phyloP scores from a whole-genome alignment of 1,139 yeast genomes.

The Debaryomyces subglobosus region DNA sequence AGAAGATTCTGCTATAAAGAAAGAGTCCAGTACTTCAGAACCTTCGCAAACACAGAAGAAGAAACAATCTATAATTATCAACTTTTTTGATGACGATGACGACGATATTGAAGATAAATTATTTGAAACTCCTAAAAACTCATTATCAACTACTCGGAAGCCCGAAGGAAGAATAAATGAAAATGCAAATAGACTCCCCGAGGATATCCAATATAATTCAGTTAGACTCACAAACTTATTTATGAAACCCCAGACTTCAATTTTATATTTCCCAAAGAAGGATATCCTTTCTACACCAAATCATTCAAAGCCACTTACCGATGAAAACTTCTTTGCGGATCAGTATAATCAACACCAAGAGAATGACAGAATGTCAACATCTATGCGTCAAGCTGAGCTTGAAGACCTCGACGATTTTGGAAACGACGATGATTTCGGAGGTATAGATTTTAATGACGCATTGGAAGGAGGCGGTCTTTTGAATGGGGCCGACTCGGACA shows the following conservation, averaged over 20 bases:
- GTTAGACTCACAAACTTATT: slow-evolving; percentile 68
- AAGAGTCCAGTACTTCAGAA: slow-evolving; percentile 12
- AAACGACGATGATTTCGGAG: slow-evolving; percentile 44
- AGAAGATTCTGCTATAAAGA: slow-evolving; percentile 17
- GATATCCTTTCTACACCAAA: slow-evolving; percentile 6
- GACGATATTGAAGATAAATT: slow-evolving; percentile 48
- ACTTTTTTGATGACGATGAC: slow-evolving; percentile 50
- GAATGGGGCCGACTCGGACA: slow-evolving; percentile 26
- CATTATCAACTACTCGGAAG: slow-evolving; percentile 30
- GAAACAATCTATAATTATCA: slow-evolving; percentile 42
- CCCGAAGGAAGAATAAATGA: slow-evolving; percentile 33
- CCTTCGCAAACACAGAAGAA: slow-evolving; percentile 22
- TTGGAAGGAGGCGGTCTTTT: slow-evolving; percentile 30
- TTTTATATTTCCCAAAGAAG: slow-evolving; percentile 32
- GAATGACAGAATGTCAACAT: slow-evolving; percentile 39
- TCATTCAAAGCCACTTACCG: slow-evolving; percentile 41
- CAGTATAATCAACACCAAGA: slow-evolving; percentile 51
- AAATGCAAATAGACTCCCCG: slow-evolving; percentile 60
- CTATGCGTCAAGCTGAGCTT: slow-evolving; percentile 49
- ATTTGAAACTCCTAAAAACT: slow-evolving; percentile 51
- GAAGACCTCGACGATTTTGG: slow-evolving; percentile 46
- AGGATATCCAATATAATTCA: slow-evolving; percentile 73
- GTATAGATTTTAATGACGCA: slow-evolving; percentile 51
- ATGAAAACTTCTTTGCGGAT: slow-evolving; percentile 77
- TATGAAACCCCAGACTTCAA: slow-evolving; percentile 60